phyloP scores from a whole-genome alignment of 495 filamentous ascomycete species.

The Neurospora discreta region DNA sequence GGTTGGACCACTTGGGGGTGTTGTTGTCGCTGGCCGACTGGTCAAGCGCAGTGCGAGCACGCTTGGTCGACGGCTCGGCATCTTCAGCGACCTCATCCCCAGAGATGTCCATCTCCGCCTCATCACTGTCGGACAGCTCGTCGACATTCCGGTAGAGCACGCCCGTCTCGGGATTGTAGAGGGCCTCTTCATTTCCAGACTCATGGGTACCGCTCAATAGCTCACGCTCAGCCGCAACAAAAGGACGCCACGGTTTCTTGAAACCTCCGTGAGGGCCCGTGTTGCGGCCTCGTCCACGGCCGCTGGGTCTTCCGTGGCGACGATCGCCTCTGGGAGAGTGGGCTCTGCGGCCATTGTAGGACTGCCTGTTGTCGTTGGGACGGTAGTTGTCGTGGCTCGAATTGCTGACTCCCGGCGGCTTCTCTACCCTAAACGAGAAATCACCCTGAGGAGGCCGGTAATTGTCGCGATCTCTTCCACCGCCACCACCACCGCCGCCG shows the following conservation, averaged over 20 bases:
- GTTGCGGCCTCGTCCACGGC: not conserved
- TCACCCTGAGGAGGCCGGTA: slow-evolving; percentile 31
- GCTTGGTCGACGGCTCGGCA: slow-evolving; percentile 39
- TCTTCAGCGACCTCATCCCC: slow-evolving; percentile 41
- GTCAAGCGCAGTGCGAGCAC: slow-evolving; percentile 25
- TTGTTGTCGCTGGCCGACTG: slow-evolving; percentile 29
- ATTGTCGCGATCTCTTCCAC: slow-evolving; percentile 3
- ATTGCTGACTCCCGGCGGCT: slow-evolving; percentile 26
- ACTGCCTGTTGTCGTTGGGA: slow-evolving; percentile 3
- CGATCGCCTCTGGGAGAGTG: not conserved
- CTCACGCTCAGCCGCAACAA: slow-evolving; percentile 27
- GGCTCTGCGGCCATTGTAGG: not conserved
- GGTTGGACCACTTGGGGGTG: slow-evolving; percentile 80
- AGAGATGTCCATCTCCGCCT: slow-evolving; percentile 55
- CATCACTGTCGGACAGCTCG: slow-evolving; percentile 62
- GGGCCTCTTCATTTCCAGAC: slow-evolving; percentile 20
- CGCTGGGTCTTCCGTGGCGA: not conserved
- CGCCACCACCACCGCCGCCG: slow-evolving; percentile 2
- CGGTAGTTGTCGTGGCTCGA: slow-evolving; percentile 12
- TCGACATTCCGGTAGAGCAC: slow-evolving; percentile 38
- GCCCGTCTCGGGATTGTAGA: slow-evolving; percentile 25
- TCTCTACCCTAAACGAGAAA: slow-evolving; percentile 35
- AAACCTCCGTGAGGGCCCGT: not conserved
- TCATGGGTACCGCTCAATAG: slow-evolving; percentile 26
- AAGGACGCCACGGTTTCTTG: slow-evolving; percentile 9